Percentiles rank a stretch among this genome's conserved stretches.
Conservation (phyloP, 2,329 filamentous ascomycete species). For the Fusarium avenaceum region DNA sequence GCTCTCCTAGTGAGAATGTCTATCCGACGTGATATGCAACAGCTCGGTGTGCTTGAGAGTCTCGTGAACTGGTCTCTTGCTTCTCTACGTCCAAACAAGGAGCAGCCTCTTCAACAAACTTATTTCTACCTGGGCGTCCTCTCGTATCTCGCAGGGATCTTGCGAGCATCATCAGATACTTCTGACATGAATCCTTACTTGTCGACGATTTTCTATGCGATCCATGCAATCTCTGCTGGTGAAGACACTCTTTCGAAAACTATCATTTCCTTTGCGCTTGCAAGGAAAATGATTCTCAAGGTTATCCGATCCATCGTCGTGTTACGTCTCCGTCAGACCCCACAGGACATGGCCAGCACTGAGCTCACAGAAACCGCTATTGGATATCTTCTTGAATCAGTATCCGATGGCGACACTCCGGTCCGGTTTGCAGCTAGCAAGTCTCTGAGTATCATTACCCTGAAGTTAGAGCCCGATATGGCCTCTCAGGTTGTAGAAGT, state of each 20-base stretch:
- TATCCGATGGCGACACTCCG: constrained; percentile 90
- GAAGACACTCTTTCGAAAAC: constrained; percentile 63
- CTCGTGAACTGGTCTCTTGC: constrained; percentile 79
- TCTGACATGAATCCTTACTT: constrained; percentile 80
- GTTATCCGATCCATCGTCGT: constrained; percentile 81
- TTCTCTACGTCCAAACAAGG: constrained; percentile 64
- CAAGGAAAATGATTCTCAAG: constrained; percentile 86
- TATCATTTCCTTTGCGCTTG: constrained; percentile 80
- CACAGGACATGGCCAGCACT: constrained; percentile 58
- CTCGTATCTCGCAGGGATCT: constrained; percentile 81
- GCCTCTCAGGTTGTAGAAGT: constrained; percentile 89
- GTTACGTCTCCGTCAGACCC: constrained; percentile 70
- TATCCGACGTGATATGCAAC: constrained; percentile 90
- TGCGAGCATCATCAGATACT: constrained; percentile 77
- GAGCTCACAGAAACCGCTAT: constrained; percentile 83
- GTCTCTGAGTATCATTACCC: constrained; percentile 86
- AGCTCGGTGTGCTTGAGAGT: constrained; percentile 75
- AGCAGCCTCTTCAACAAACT: constrained; percentile 62
- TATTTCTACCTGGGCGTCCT: constrained; percentile 85
- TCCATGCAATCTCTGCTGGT: constrained; percentile 69
- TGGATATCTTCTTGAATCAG: constrained; percentile 80
- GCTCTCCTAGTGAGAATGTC: constrained; percentile 83
- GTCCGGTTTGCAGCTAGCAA: constrained; percentile 94
- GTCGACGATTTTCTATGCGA: constrained; percentile 73
- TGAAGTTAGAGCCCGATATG: constrained; percentile 84